Evolutionary conservation across 2,329 filamentous ascomycete genomes (phyloP).

Genomic region (Colletotrichum aenigma): DNA sequence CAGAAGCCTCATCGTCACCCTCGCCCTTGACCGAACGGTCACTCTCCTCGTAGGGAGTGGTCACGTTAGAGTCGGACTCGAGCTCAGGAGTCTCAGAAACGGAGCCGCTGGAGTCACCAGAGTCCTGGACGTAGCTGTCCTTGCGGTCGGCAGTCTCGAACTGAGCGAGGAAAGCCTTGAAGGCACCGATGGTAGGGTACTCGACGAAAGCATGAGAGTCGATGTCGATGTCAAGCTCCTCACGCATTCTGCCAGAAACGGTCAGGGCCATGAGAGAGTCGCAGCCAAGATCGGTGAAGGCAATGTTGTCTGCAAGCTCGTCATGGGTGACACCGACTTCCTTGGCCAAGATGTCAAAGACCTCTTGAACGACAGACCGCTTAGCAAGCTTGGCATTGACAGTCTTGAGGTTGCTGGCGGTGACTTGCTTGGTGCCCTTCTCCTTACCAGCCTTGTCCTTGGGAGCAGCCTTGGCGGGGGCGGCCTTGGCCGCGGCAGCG

Average conservation of each 20-base stretch:
- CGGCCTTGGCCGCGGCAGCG: slow-evolving; percentile 37
- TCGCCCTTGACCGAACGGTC: slow-evolving; percentile 49
- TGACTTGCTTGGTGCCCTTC: slow-evolving; percentile 47
- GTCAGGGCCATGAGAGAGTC: slow-evolving; percentile 67
- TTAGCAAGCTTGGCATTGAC: slow-evolving; percentile 56
- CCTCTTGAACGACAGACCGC: slow-evolving; percentile 44
- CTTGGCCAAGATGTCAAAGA: slow-evolving; percentile 59
- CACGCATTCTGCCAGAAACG: slow-evolving; percentile 59
- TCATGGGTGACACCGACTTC: slow-evolving; percentile 60
- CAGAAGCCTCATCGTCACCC: slow-evolving; percentile 31
- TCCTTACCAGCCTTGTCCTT: slow-evolving; percentile 40
- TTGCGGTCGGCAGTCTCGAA: slow-evolving; percentile 34
- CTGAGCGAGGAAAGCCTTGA: slow-evolving; percentile 48
- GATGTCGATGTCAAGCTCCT: slow-evolving; percentile 61
- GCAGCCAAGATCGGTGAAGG: slow-evolving; percentile 62
- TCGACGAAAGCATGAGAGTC: slow-evolving; percentile 59
- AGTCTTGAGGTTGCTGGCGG: slow-evolving; percentile 48
- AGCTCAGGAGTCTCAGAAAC: slow-evolving; percentile 50
- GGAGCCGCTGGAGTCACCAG: slow-evolving; percentile 38
- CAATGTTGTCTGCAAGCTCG: slow-evolving; percentile 60
- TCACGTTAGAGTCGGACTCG: slow-evolving; percentile 54
- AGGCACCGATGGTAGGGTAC: slow-evolving; percentile 56
- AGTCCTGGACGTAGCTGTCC: slow-evolving; percentile 30
- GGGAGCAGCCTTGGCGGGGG: slow-evolving; percentile 31
- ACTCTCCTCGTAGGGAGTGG: slow-evolving; percentile 58